These are phyloP conservation scores for Phialophora macrospora DNA, from an alignment of 2,329 filamentous ascomycete genomes.

Conservation along the genomic window DNA sequence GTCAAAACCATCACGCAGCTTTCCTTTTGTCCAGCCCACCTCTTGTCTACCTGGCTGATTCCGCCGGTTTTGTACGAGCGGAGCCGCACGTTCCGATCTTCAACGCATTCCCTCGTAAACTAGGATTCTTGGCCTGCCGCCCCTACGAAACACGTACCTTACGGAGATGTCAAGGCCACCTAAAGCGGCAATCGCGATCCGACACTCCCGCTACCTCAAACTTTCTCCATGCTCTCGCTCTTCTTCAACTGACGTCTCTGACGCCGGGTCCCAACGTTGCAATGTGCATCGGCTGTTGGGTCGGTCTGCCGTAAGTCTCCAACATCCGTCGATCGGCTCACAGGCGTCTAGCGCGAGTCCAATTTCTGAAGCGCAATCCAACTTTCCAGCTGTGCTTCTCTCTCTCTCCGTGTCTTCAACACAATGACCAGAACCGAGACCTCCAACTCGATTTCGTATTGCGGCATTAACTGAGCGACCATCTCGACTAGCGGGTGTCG, in stretches of 20 bases:
- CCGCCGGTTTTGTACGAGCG: conserved; percentile 7
- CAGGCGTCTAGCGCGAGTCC: background rate
- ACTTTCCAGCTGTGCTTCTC: background rate
- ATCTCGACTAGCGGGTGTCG: background rate
- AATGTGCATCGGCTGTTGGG: background rate
- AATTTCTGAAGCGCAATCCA: background rate
- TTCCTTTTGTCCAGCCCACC: conserved; percentile 2
- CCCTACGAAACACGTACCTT: background rate
- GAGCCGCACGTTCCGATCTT: background rate
- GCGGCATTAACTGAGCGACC: background rate
- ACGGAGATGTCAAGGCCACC: background rate
- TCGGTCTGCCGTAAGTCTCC: background rate
- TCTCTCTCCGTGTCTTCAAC: background rate
- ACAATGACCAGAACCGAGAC: background rate
- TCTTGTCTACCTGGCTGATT: conserved; percentile 4
- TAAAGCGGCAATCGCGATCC: conserved; percentile 1
- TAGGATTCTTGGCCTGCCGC: background rate
- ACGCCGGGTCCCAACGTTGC: background rate
- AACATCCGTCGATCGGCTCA: background rate
- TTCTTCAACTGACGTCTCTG: background rate
- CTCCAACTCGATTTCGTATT: background rate
- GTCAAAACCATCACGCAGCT: background rate
- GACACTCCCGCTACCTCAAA: background rate
- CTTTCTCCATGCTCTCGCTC: background rate
- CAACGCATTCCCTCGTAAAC: background rate